Evolutionary conservation across 441 rosid species (phyloP).

Genomic region (Populus hybrid): DNA sequence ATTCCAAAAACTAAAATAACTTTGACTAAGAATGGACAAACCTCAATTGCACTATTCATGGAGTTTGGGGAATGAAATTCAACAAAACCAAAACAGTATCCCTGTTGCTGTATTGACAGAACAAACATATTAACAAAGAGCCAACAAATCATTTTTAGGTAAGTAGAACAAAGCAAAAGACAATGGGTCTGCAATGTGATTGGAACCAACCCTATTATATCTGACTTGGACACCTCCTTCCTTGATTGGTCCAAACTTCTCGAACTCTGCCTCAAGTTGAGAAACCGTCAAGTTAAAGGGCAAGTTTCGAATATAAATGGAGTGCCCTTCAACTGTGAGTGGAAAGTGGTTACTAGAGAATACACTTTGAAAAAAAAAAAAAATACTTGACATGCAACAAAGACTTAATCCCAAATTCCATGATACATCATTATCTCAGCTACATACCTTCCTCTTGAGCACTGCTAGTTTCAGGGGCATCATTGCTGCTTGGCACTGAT

Average conservation of each 20-base stretch:
- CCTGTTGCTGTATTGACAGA: slow-evolving; percentile 40
- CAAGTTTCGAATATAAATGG: slow-evolving; percentile 56
- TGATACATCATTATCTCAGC: neutral
- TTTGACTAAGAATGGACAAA: slow-evolving; percentile 17
- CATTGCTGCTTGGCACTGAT: slow-evolving; percentile 26
- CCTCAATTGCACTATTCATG: slow-evolving; percentile 55
- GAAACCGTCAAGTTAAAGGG: slow-evolving; percentile 37
- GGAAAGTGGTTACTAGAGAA: slow-evolving; percentile 15
- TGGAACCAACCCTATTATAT: slow-evolving; percentile 42
- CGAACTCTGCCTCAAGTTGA: slow-evolving; percentile 50
- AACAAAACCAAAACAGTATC: slow-evolving; percentile 61
- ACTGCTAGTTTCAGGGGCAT: slow-evolving; percentile 30
- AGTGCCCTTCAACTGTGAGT: slow-evolving; percentile 49
- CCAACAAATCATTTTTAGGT: slow-evolving; percentile 12
- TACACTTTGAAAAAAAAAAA: neutral
- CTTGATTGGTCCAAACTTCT: slow-evolving; percentile 65
- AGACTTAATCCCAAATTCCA: neutral
- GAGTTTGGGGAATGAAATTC: slow-evolving; percentile 53
- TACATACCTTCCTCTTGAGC: slow-evolving; percentile 46
- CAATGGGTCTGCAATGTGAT: slow-evolving; percentile 6
- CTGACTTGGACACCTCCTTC: slow-evolving; percentile 56
- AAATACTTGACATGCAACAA: neutral
- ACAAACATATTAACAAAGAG: slow-evolving; percentile 2
- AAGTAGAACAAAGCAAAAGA: slow-evolving; percentile 8
- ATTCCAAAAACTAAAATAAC: neutral